These are phyloP conservation scores for Protomyces lactucae-debilis DNA, from an alignment of 1,139 yeast genomes.

Conservation along the genomic window DNA sequence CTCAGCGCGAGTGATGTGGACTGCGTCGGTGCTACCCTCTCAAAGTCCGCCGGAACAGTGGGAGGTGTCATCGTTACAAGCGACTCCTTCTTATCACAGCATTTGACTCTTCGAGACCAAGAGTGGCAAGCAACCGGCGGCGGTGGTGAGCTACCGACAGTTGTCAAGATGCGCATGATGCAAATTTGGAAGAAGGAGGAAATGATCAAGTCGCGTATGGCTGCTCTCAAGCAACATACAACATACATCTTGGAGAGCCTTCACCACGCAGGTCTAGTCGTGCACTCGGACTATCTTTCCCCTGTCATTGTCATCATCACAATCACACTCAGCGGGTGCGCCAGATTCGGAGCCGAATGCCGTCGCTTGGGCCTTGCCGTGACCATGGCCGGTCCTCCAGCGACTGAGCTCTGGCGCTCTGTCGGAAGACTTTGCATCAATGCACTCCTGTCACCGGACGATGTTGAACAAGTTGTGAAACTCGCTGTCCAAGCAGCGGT, in stretches of 20 bases:
- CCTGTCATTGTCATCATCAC: slow-evolving; percentile 23
- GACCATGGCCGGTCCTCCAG: slow-evolving; percentile 25
- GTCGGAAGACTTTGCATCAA: slow-evolving; percentile 25
- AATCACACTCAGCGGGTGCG: slow-evolving; percentile 16
- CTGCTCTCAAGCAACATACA: slow-evolving; percentile 17
- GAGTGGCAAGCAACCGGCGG: slow-evolving; percentile 11
- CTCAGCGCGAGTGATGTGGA: slow-evolving; percentile 15
- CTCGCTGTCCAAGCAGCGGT: slow-evolving; percentile 23
- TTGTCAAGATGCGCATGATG: slow-evolving; percentile 23
- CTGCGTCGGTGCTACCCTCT: slow-evolving; percentile 21
- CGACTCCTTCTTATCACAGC: neutral
- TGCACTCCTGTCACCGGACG: slow-evolving; percentile 19
- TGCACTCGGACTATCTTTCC: slow-evolving; percentile 21
- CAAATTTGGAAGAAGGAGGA: slow-evolving; percentile 9
- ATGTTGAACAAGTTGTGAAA: slow-evolving; percentile 16
- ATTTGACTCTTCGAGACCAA: slow-evolving; percentile 1
- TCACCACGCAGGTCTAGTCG: slow-evolving; percentile 21
- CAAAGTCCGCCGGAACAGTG: slow-evolving; percentile 20
- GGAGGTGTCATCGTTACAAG: slow-evolving; percentile 17
- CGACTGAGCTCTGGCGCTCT: slow-evolving; percentile 22
- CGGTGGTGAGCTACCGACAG: slow-evolving; percentile 16
- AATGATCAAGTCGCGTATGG: slow-evolving; percentile 14
- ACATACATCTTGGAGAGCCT: slow-evolving; percentile 20
- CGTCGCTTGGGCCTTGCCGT: slow-evolving; percentile 17
- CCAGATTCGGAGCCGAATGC: slow-evolving; percentile 22